Evolutionary conservation across 805 yeast species (phyloP), one percentile per base, ranked within the genome.

Genomic region (Candida suzukii): DNA sequence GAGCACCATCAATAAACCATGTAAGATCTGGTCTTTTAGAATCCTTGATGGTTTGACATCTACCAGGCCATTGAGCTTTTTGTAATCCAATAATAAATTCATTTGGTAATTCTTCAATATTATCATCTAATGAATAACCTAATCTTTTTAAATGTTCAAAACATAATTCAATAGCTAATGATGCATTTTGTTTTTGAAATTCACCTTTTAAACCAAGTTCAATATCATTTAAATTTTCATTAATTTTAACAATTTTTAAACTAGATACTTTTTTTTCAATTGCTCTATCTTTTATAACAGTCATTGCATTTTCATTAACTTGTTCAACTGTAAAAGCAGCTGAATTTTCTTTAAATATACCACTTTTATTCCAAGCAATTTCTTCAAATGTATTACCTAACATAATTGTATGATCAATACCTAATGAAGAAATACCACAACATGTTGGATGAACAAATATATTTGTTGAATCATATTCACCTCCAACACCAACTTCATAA

Each of bases 401-500:
- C 73, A 88, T 80, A 41, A 77, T 69, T 0, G 88, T 83, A 60
- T 93, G 99, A 60, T 93, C 99, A 35, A 93, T 83, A 1, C 98
- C 99, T 45, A 93, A 64, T 6, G 91, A 74, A 2, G 93, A 67
- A 16, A 93, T 82, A 30, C 95, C 99, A 37, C 95, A 81, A 1
- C 80, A 90, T 0, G 85, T 74, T 17, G 99, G 98, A 34, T 70
- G 65, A 34, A 71, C 78, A 38, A 93, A 76, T 2, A 93, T 74
- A 58, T 93, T 93, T 12, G 99, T 93, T n/a, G 96, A 87, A 61
- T 93, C 99, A 54, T 79, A 88, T 57, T 86, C 95, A 7, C 99
- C 99, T 24, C 99, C 99, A 37, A 93, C 95, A 19, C 99, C 99
- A 25, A 95, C 99, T 60, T 93, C 99, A 56, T 86, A 88, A 30